phyloP scores from a whole-genome alignment of 371 early-diverging fungal genomes.

The Mortierella sp. region DNA sequence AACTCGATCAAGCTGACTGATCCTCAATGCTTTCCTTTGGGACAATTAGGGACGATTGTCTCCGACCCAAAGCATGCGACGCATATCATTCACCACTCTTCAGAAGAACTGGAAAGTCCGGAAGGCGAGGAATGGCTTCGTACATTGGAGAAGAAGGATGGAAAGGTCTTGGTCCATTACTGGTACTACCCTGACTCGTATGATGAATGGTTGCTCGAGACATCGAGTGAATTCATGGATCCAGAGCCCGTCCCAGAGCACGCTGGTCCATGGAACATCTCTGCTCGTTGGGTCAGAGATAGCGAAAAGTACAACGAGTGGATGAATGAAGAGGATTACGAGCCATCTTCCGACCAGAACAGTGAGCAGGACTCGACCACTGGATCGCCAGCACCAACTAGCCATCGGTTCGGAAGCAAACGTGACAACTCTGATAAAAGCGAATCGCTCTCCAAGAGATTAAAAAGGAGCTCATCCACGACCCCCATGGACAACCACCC shows the following conservation, averaged over 20 bases:
- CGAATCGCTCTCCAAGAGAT: slow-evolving; percentile 42
- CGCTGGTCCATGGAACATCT: slow-evolving; percentile 76
- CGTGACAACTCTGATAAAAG: slow-evolving; percentile 37
- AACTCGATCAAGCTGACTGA: too few relatives aligned
- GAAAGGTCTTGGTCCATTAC: slow-evolving; percentile 81
- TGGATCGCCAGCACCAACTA: slow-evolving; percentile 46
- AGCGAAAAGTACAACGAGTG: slow-evolving; percentile 79
- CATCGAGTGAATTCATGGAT: slow-evolving; percentile 70
- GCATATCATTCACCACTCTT: slow-evolving; percentile 68
- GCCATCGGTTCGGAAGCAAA: slow-evolving; percentile 46
- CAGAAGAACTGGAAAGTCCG: slow-evolving; percentile 60
- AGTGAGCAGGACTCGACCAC: slow-evolving; percentile 38
- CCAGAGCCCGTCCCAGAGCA: slow-evolving; percentile 79
- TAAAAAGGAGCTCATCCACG: slow-evolving; percentile 45
- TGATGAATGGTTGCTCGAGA: slow-evolving; percentile 82
- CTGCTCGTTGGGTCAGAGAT: slow-evolving; percentile 80
- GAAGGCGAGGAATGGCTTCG: slow-evolving; percentile 80
- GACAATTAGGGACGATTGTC: slow-evolving; percentile 55
- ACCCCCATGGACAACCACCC: slow-evolving; percentile 49
- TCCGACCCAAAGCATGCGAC: slow-evolving; percentile 63
- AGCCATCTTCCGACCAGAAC: slow-evolving; percentile 58
- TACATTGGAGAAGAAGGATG: slow-evolving; percentile 75
- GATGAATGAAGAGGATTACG: slow-evolving; percentile 85
- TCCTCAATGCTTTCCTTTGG: too few relatives aligned
- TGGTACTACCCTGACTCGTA: slow-evolving; percentile 90